phyloP scores from a whole-genome alignment of 2,329 filamentous ascomycete genomes.

The Paraphoma chrysanthemicola region DNA sequence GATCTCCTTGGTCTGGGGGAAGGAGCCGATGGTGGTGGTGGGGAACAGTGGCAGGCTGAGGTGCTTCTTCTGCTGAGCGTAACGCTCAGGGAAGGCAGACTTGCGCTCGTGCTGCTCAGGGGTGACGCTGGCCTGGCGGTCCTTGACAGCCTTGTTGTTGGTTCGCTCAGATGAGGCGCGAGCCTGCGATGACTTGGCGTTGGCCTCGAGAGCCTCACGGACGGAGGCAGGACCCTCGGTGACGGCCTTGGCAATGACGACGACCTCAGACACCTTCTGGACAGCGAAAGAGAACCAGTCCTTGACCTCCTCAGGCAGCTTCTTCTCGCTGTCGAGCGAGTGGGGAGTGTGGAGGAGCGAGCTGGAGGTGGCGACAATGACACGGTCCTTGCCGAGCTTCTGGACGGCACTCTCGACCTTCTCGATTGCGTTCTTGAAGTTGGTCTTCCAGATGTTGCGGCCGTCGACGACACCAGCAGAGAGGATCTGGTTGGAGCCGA shows the following conservation, averaged over 20 bases:
- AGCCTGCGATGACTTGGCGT: conserved; percentile 90
- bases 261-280: conserved; percentile 92
- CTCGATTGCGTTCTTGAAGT: conserved; percentile 95
- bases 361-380: conserved; percentile 95
- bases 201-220: conserved; percentile 89
- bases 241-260: conserved; percentile 94
- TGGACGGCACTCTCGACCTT: conserved; percentile 87
- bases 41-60: conserved; percentile 97
- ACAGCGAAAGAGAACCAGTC: conserved; percentile 99
- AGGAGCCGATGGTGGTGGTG: conserved; percentile 98
- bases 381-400: conserved; percentile 96
- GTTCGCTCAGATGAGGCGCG: conserved; percentile 92
- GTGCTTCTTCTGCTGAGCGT: conserved; percentile 86
- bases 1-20: conserved; percentile 99
- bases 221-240: conserved; percentile 90
- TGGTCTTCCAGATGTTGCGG: conserved; percentile 99
- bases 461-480: conserved; percentile 97
- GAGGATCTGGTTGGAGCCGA: conserved; percentile 87
- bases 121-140: conserved; percentile 88
- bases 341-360: conserved; percentile 98
- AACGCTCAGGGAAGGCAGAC: conserved; percentile 84
- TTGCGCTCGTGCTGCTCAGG: conserved; percentile 89
- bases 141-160: conserved; percentile 98
- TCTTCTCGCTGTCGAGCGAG: conserved; percentile 98
- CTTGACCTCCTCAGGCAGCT: conserved; percentile 88